A percentile compares a stretch with the other conserved stretches of the same genome.
These are phyloP conservation scores for Trichaptum fuscoviolaceum DNA, from an alignment of 768 basidiomycete genomes.

Conservation along the genomic window DNA sequence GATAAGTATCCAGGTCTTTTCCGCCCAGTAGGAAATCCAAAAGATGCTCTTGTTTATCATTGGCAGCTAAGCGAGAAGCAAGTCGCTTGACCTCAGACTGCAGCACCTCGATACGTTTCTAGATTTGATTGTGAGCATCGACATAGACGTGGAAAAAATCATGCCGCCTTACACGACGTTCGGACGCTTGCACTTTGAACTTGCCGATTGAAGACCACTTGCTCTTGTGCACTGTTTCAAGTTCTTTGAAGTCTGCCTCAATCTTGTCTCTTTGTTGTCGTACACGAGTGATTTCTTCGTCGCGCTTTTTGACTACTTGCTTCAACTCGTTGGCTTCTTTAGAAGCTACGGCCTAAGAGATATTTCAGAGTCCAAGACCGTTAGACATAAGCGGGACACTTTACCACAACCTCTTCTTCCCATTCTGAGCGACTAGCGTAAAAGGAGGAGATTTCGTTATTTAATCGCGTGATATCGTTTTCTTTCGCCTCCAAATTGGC, in stretches of 20 bases:
- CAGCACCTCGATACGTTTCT: slow-evolving; percentile 72
- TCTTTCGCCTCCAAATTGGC: slow-evolving; percentile 34
- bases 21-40: slow-evolving; percentile 63
- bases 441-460: slow-evolving; percentile 39
- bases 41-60: slow-evolving; percentile 64
- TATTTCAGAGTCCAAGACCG: slow-evolving; percentile 10
- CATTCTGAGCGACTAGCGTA: slow-evolving; percentile 17
- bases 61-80: slow-evolving; percentile 73
- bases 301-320: slow-evolving; percentile 53
- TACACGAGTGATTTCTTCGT: slow-evolving; percentile 60
- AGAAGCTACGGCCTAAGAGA: slow-evolving; percentile 34
- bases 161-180: slow-evolving; percentile 41
- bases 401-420: slow-evolving; percentile 40
- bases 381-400: slow-evolving; percentile 4
- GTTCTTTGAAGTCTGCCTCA: slow-evolving; percentile 65
- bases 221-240: slow-evolving; percentile 18
- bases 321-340: slow-evolving; percentile 61
- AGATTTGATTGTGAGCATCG: slow-evolving; percentile 6
- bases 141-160: slow-evolving; percentile 7
- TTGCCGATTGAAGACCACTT: slow-evolving; percentile 59
- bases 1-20: slow-evolving; percentile 39
- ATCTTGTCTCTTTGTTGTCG: slow-evolving; percentile 69
- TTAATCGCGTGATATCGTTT: slow-evolving; percentile 34
- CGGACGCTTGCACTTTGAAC: slow-evolving; percentile 57
- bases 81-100: slow-evolving; percentile 68